Base-by-base conservation (phyloP, 192 early-diverging fungal species). In the Backusella psychrophila region DNA sequence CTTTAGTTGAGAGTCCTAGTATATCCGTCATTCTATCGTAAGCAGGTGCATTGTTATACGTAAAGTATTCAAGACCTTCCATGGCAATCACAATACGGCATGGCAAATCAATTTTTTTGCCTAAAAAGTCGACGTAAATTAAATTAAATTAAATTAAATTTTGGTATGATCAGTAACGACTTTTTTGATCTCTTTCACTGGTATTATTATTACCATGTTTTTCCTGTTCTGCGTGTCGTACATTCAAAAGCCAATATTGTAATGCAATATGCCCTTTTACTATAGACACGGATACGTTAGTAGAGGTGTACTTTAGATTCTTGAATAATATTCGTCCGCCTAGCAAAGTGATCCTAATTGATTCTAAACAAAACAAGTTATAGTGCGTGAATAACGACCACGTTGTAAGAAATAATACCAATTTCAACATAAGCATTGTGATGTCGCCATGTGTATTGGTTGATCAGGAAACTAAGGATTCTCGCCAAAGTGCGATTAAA, bases 31-130 rank as follows among this genome's bases (percentile, higher is more conserved):
- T 75, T 21, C 78, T 76, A 44, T 91, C 88, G 73, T 94, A 95
- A 4, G 90, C 92, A 6, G 90, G 84, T 31, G 90, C 86, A 72
- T 92, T 85, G 71, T 95, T 95, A 84, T 94, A 95, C 46, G 92
- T 88, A 79, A 94, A 94, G 85, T 88, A 90, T 70, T 95, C 94
- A 6, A 93, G 72, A 9, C 94, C 94, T 35, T 94, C 89, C 6
- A 94, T 66, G 31, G 87, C 82, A 73, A 90, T 83, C 35, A 81
- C 83, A 66, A 95, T 86, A 12, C 93, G 85, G 59, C 90, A 92
- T 26, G 85, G 82, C 7, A 77, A 36, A n/a, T 75, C 38, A 3
- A 49, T 71, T 39, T 77, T 75, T 41, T 75, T 66, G 9, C 26
- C 69, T 65, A 44, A 29, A 29, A 63, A 26, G 33, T 53, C 21